Base-by-base conservation (phyloP, 495 filamentous ascomycete genomes). In the Lichenothelia convexa region DNA sequence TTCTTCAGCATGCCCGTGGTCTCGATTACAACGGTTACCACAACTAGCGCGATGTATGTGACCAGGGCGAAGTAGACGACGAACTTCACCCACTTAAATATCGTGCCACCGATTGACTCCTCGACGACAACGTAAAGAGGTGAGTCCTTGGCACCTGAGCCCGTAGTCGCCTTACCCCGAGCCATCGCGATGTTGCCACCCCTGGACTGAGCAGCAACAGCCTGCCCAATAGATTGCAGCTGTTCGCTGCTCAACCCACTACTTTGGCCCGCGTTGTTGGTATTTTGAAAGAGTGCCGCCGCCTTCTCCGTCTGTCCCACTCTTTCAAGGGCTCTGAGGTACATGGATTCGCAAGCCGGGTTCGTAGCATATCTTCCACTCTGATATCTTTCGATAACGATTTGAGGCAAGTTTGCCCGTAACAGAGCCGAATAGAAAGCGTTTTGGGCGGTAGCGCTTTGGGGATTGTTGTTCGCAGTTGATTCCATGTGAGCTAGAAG, bases 111-210 rank as follows among this genome's bases (percentile, higher is more conserved):
- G 23, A 79, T 61, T 12, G 81, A 79, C 49, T 97, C 86, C 42
- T 94, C 86, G n/a, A 95, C 83, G 15, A 95, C 83, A 15, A 97
- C 89, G 50, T 95, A 81, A 23, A 95, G 63, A 11, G 86, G 89
- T 30, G 73, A 68, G 23, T 74, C 72, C 57, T 85, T 87, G 2
- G 63, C 74, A 30, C 82, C 82, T 24, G 65, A 68, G 18, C 75
- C 72, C 23, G 46, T 50, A n/a, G n/a, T n/a, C n/a, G n/a, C n/a
- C n/a, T n/a, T n/a, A 38, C 53, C 55, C 39, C 57, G 59, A 26
- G 60, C 64, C 51, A 70, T 56, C 4, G 67, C 65, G 38, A 80
- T 48, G 49, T 77, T 77, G 36, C 71, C 69, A 23, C 82, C 83
- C 27, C 68, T 62, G 29, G 65, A 68, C 18, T 72, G 71, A 39